phyloP scores from a whole-genome alignment of 208 protist genomes.

The Acanthamoeba castellanii region DNA sequence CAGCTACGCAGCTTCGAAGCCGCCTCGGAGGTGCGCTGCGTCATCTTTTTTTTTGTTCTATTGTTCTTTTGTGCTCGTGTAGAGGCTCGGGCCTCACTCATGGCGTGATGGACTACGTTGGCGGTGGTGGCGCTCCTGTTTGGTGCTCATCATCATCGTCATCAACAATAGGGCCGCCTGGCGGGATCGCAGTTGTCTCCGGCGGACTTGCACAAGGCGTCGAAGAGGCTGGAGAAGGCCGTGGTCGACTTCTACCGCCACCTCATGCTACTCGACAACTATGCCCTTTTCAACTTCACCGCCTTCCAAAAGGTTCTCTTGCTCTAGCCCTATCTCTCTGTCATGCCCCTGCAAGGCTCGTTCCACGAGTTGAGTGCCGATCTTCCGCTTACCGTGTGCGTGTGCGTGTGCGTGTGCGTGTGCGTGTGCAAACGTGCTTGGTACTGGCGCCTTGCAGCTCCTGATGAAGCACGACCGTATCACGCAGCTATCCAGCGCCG shows the following conservation, averaged over 20 bases:
- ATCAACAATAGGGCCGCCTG: not conserved
- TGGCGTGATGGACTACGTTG: not conserved
- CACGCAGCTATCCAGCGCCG: slow-evolving; percentile 29
- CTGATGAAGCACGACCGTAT: slow-evolving; percentile 64
- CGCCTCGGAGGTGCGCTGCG: not conserved
- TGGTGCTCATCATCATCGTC: no score
- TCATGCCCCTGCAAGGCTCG: no score
- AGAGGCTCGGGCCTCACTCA: not conserved
- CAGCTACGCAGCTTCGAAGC: slow-evolving; percentile 53
- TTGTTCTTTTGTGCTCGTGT: not conserved
- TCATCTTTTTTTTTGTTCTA: not conserved
- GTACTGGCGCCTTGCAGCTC: not conserved
- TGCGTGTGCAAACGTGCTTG: not conserved
- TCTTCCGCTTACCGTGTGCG: no score
- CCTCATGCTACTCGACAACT: slow-evolving; percentile 69
- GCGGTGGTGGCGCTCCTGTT: not conserved
- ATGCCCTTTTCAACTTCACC: slow-evolving; percentile 55
- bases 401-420: no score
- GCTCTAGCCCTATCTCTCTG: no score
- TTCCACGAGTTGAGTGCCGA: no score
- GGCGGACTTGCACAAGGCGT: slow-evolving; percentile 2
- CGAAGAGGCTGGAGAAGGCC: slow-evolving; percentile 39
- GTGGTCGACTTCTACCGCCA: slow-evolving; percentile 68
- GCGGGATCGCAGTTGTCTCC: not conserved
- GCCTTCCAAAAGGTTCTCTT: slow-evolving; percentile 50